Evolutionary conservation across 2,329 filamentous ascomycete genomes (phyloP).

Genomic region (Chaetomium sp.): DNA sequence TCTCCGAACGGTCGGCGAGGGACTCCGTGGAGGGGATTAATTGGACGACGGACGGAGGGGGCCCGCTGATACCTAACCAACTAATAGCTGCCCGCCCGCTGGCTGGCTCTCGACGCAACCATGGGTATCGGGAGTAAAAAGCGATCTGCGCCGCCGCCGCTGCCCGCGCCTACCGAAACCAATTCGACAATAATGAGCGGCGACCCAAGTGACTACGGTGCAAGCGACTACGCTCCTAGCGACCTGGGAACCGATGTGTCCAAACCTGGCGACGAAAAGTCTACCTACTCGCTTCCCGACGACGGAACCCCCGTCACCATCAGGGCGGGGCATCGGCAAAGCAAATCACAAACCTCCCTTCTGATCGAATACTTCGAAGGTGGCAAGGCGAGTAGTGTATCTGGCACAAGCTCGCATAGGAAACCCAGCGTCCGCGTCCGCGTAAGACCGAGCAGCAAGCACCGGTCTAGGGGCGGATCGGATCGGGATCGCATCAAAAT

Average conservation of each 20-base stretch:
- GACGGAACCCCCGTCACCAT: constrained; percentile 93
- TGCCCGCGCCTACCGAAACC: constrained; percentile 79
- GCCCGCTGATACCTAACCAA: constrained; percentile 30
- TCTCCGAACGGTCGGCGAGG: constrained; percentile 15
- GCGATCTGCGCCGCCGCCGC: constrained; percentile 53
- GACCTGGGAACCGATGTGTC: constrained; percentile 71
- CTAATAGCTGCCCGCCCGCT: constrained; percentile 24
- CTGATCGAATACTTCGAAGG: constrained; percentile 95
- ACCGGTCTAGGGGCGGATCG: constrained; percentile 61
- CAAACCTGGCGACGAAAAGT: constrained; percentile 67
- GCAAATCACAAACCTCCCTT: constrained; percentile 80
- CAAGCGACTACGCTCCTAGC: constrained; percentile 56
- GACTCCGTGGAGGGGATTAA: constrained; percentile 28
- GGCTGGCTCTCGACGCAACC: constrained; percentile 39
- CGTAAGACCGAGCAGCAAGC: constrained; percentile 64
- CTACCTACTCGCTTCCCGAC: constrained; percentile 77
- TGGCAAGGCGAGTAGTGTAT: constrained; percentile 58
- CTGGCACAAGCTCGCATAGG: constrained; percentile 60
- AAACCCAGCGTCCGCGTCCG: constrained; percentile 79
- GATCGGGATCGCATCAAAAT: constrained; percentile 79
- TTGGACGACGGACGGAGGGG: constrained; percentile 32
- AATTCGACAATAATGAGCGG: constrained; percentile 54
- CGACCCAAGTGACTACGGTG: constrained; percentile 54
- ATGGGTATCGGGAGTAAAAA: constrained; percentile 61
- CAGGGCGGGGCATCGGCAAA: constrained; percentile 66